phyloP scores from a whole-genome alignment of 176 grass and related monocot species.

The Metroxylon sagu region DNA sequence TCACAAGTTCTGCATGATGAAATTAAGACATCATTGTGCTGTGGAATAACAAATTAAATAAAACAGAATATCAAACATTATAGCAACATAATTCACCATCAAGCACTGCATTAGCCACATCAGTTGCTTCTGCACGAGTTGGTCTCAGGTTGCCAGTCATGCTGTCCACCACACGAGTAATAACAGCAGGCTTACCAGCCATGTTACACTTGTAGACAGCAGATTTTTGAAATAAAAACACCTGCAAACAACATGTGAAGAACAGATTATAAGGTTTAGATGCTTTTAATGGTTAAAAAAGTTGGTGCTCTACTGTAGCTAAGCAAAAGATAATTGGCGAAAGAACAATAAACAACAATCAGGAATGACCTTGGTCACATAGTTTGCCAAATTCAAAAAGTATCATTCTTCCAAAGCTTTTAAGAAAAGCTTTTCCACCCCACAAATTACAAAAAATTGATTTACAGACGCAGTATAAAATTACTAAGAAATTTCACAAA shows the following conservation, averaged over 20 bases:
- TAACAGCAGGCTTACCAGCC: constrained; percentile 92
- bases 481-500: too few species aligned
- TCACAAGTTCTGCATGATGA: not conserved
- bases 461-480: too few species aligned
- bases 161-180: constrained; percentile 98
- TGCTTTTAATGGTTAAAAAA: too few species aligned
- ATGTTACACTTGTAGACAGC: constrained; percentile 97
- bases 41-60: not conserved
- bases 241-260: constrained; percentile 32
- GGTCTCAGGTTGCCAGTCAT: constrained; percentile 99
- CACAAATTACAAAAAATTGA: too few species aligned
- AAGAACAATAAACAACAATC: too few species aligned
- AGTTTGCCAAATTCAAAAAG: too few species aligned
- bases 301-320: too few species aligned
- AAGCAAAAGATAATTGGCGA: too few species aligned
- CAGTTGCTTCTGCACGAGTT: constrained; percentile 92
- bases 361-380: too few species aligned
- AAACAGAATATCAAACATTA: not conserved
- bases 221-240: constrained; percentile 96
- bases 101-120: constrained; percentile 97
- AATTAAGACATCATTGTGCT: not conserved
- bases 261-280: not conserved
- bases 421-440: too few species aligned
- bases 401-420: too few species aligned
- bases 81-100: constrained; percentile 50